phyloP scores from a whole-genome alignment of 176 grass and related monocot genomes.

The Urochloa ruziziensis region DNA sequence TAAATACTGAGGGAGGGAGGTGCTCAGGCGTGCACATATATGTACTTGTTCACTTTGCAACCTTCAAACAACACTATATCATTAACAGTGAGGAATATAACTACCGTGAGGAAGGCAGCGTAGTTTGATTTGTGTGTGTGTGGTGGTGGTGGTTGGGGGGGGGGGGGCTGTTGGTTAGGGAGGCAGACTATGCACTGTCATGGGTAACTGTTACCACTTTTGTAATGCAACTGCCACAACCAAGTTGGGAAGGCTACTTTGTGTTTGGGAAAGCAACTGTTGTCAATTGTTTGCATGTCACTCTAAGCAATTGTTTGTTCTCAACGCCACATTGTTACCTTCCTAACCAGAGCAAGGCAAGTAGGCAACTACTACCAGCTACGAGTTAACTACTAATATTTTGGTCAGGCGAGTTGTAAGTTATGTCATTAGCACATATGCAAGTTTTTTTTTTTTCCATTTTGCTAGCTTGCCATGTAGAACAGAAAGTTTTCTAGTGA shows the following conservation, averaged over 20 bases:
- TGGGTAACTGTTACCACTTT: not conserved
- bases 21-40: too few species aligned
- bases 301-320: not conserved
- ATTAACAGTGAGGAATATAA: not conserved
- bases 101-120: not conserved
- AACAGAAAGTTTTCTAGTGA: not conserved
- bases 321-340: not conserved
- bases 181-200: not conserved
- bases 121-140: too few species aligned
- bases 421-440: not conserved
- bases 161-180: not conserved
- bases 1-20: not conserved
- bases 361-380: not conserved
- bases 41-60: not conserved
- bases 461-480: not conserved
- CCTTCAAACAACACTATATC: not conserved
- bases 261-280: not conserved
- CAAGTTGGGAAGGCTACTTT: not conserved
- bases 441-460: too few species aligned
- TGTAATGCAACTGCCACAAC: not conserved
- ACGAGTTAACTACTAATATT: not conserved
- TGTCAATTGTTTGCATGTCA: not conserved
- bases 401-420: not conserved
- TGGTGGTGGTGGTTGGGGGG: not conserved
- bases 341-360: not conserved